Base-by-base conservation (phyloP, 352 stramenopile genomes). In the Phytophthora cryptogea region DNA sequence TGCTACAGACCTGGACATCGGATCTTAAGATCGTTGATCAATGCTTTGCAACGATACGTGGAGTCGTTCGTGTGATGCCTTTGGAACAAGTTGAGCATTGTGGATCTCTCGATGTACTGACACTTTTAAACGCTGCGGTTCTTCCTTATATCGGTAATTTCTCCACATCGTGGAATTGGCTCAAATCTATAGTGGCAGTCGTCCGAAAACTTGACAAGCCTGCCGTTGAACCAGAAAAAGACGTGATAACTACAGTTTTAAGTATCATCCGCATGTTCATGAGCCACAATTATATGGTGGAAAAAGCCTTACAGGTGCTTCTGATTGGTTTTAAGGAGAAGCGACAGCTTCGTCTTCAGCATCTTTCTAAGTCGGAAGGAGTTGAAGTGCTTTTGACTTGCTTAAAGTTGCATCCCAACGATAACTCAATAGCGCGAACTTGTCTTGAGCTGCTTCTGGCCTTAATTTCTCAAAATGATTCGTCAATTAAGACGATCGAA, bases 261-360 rank as follows among this genome's bases (percentile, higher is more conserved):
- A 20, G 8, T 7, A 46, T 62, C n/a, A 54, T 66, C 43, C 43
- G 33, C 9, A 66, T 66, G 53, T 69, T 59, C 43, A 66, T 66
- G 30, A 57, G 53, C 16, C 65, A 72, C 40, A 61, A 20, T 41
- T 69, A 57, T 41, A 68, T 72, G 49, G 59, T 72, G 16, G 39
- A 46, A 14, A 66, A 39, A 16, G 42, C 65, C 20, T 11, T 66
- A 11, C 2, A 39, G 13, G 23, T 72, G 23, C 16, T 69, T 14
- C 8, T 47, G 16, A 31, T 30, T 5, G 49, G 66, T 14, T 69
- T 59, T n/a, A 43, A 40, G 33, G 40, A 64, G 16, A 60, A 59
- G 17, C 42, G 20, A 7, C 39, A 66, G 16, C 40, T 71, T 1
- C 26, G 48, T 47, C 11, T 59, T 31, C 48, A 42, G 14, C 41